These are phyloP conservation scores for Nicotiana paniculata DNA, from an alignment of 257 asterid species.

Conservation along the genomic window DNA sequence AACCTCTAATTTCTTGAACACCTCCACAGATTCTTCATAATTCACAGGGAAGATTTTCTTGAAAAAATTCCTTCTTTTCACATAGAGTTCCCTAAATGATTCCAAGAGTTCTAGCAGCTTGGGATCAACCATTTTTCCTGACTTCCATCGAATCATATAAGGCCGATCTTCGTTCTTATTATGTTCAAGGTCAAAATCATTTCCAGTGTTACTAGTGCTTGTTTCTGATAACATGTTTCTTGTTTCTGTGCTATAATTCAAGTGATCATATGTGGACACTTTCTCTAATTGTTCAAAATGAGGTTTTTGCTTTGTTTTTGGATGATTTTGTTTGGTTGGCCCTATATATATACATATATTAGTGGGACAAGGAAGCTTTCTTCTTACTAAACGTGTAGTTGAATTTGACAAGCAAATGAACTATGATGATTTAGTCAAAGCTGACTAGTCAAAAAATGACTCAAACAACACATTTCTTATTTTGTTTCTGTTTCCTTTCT, in stretches of 20 bases:
- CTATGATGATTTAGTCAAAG: not conserved
- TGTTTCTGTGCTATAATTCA: not conserved
- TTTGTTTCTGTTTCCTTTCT: too few species aligned
- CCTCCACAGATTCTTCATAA: slow-evolving; percentile 17
- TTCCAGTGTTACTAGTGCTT: not conserved
- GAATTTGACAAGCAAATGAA: not conserved
- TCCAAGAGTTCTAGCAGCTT: slow-evolving; percentile 33
- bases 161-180: slow-evolving; percentile 52
- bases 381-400: not conserved
- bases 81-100: slow-evolving; percentile 31
- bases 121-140: slow-evolving; percentile 23
- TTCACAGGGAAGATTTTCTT: slow-evolving; percentile 26
- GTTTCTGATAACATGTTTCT: not conserved
- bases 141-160: too few species aligned
- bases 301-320: not conserved
- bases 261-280: not conserved
- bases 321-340: not conserved
- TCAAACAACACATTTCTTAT: not conserved
- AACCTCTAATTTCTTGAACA: slow-evolving; percentile 31
- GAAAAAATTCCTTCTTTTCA: slow-evolving; percentile 27
- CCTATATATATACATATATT: not conserved
- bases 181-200: not conserved
- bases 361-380: not conserved
- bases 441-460: not conserved
- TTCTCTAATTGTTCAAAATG: not conserved